Evolutionary conservation across 1,284 basidiomycete species (phyloP), one percentile per base, ranked within the genome.

Genomic region (Ganoderma resinaceum): DNA sequence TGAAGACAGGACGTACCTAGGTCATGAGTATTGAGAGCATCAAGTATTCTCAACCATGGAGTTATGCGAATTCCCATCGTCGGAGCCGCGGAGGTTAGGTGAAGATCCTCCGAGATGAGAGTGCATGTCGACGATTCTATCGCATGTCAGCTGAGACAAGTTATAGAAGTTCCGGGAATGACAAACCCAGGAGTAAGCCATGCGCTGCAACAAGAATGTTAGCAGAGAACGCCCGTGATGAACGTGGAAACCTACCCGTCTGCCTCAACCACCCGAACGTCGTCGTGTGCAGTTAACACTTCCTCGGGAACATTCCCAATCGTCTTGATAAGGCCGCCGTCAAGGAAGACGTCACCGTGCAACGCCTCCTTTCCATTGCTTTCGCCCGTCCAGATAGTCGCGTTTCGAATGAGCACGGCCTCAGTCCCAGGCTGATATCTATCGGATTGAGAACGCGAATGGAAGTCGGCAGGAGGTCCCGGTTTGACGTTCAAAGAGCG

Each of bases 41-140:
- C 87, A 42, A 88, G 73, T 18, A 81, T 81, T 35, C 87, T 82
- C 5, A 89, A 79, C 82, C 84, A 86, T 3, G 87, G 86, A 35
- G 80, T 80, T 49, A 82, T 79, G 52, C 0, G 84, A 85, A 69
- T 85, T 85, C 55, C 71, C 74, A 68, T 86, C 85, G 2, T 69
- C 69, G 4, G 82, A 78, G 6, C 82, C 82, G 3, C 74, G 69
- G 6, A 81, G 75, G n/a, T 63, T 72, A 0, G 82, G 80, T 1
- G 82, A 74, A 1, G 86, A 75, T 52, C 80, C 85, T 14, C 86
- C 88, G n/a, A 90, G 71, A 72, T 92, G 91, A 0, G 87, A 88
- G 78, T 92, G 90, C 72, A 89, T 77, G 72, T 89, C 87, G 31
- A 89, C 82, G 61, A 89, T 85, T 12, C 85, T 83, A 60, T n/a